These are phyloP conservation scores for Medicago lupulina DNA, from an alignment of 306 rosid species.

Conservation along the genomic window DNA sequence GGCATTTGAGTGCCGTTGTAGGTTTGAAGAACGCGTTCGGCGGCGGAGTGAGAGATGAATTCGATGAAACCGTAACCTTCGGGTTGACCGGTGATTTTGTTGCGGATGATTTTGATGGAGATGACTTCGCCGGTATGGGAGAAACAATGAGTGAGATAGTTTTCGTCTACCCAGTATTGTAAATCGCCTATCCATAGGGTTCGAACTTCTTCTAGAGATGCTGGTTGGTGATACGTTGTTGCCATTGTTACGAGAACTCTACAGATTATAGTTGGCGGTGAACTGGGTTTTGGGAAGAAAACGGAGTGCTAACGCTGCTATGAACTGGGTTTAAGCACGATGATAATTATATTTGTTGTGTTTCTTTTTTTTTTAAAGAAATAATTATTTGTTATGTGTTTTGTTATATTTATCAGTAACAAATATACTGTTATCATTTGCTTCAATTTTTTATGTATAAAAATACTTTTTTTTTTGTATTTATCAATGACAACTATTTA, in stretches of 20 bases:
- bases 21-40: conserved; percentile 73
- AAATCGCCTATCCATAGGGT: conserved; percentile 96
- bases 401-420: no score
- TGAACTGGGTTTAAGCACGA: no score
- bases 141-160: conserved; percentile 75
- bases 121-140: conserved; percentile 80
- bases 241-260: conserved; percentile 10
- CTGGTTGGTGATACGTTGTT: conserved; percentile 44
- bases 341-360: no score
- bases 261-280: background rate
- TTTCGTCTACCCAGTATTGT: conserved; percentile 91
- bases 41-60: conserved; percentile 83
- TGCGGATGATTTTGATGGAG: conserved; percentile 86
- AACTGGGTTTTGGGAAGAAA: background rate
- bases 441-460: no score
- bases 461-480: no score
- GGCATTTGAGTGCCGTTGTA: conserved; percentile 90
- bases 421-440: no score
- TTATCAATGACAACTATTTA: no score
- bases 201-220: conserved; percentile 63
- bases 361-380: no score
- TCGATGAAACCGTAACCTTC: conserved; percentile 96
- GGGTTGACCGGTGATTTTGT: conserved; percentile 84
- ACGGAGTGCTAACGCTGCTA: background rate
- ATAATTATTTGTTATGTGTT: no score